Conservation (phyloP, 139 green algal genomes). For the Axilococcus clingmanii region DNA sequence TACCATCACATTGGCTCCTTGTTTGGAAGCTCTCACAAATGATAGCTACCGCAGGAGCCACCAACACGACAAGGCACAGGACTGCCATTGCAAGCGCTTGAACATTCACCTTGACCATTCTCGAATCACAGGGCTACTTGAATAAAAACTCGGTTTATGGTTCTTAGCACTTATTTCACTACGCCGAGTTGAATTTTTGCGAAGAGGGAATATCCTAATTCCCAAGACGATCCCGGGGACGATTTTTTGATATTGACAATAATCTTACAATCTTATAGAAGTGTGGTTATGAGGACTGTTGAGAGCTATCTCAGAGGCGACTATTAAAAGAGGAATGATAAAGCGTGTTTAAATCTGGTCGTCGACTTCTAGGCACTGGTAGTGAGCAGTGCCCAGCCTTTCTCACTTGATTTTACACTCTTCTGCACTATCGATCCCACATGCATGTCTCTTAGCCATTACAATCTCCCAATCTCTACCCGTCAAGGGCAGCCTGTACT, state of each 20-base stretch:
- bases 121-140: neutral
- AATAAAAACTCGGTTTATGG: neutral
- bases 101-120: neutral
- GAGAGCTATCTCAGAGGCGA: neutral
- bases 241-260: neutral
- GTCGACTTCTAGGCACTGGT: neutral
- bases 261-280: neutral
- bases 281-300: neutral
- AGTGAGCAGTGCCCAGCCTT: neutral
- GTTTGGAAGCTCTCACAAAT: neutral
- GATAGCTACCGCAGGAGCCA: too few relatives aligned
- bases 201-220: neutral
- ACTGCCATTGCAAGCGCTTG: too few relatives aligned
- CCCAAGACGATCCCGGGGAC: neutral
- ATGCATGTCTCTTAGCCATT: neutral
- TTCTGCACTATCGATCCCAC: neutral
- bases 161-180: neutral
- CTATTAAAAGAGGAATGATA: neutral
- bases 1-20: neutral
- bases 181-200: neutral
- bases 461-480: slow-evolving; percentile 42
- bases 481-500: slow-evolving; percentile 60
- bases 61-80: too few relatives aligned
- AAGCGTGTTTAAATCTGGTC: neutral
- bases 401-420: neutral